Conservation (phyloP, 202 grass and related monocot genomes). For the Zizania palustris region DNA sequence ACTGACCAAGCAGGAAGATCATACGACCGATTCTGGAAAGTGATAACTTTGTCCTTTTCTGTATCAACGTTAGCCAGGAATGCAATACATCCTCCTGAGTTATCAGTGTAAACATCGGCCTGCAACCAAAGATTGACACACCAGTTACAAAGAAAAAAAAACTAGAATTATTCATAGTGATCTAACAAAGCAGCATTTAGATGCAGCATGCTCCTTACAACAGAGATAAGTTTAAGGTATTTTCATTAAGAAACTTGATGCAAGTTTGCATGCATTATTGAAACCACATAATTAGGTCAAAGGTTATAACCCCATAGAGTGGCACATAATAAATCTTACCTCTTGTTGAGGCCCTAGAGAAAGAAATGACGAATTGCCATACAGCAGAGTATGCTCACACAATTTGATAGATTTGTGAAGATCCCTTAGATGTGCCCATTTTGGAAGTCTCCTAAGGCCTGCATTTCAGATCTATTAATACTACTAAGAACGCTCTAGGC, state of each 20-base stretch:
- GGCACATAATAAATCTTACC: slow-evolving; percentile 38
- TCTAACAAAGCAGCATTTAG: slow-evolving; percentile 19
- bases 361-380: slow-evolving; percentile 64
- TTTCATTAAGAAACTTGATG: neutral
- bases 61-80: slow-evolving; percentile 86
- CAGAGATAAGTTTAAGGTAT: neutral
- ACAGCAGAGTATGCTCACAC: slow-evolving; percentile 75
- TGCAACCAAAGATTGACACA: slow-evolving; percentile 36
- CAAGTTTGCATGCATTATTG: neutral
- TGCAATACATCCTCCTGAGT: slow-evolving; percentile 77
- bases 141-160: too few relatives aligned
- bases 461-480: slow-evolving; percentile 33
- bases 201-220: slow-evolving; percentile 12
- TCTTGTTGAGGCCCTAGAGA: slow-evolving; percentile 78
- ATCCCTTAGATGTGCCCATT: slow-evolving; percentile 93
- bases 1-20: slow-evolving; percentile 96
- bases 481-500: neutral
- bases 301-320: slow-evolving; percentile 4
- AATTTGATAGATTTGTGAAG: slow-evolving; percentile 95
- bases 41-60: slow-evolving; percentile 65
- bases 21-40: slow-evolving; percentile 72
- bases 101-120: slow-evolving; percentile 85
- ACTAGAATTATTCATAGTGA: neutral
- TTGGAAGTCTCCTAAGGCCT: slow-evolving; percentile 89
- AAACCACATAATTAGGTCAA: neutral